A percentile compares a stretch with the other conserved stretches of the same genome.
These are phyloP conservation scores for Gamsiella multidivaricata DNA, from an alignment of 192 early-diverging fungal genomes.

Conservation along the genomic window DNA sequence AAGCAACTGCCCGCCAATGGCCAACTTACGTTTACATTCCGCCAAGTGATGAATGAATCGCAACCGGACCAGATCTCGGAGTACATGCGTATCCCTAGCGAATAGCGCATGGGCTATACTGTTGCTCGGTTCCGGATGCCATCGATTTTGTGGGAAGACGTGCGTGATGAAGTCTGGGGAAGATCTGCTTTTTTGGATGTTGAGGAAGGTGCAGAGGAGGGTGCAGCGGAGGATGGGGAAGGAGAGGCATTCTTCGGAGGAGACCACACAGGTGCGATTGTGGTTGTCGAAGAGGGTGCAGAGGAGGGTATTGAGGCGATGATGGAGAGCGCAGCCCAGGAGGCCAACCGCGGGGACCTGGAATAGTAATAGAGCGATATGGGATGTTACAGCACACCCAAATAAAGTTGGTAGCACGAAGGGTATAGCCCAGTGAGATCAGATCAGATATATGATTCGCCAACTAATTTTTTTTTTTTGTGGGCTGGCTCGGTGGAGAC, in stretches of 20 bases:
- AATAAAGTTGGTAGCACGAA: too few species aligned
- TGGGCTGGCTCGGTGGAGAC: too few species aligned
- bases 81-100: slow-evolving; percentile 37
- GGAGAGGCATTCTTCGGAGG: slow-evolving; percentile 1
- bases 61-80: slow-evolving; percentile 24
- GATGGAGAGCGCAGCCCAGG: slow-evolving; percentile 3
- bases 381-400: neutral
- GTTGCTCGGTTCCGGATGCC: slow-evolving; percentile 43
- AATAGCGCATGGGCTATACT: slow-evolving; percentile 44
- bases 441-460: too few species aligned
- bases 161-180: slow-evolving; percentile 34
- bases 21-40: slow-evolving; percentile 38
- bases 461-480: too few species aligned
- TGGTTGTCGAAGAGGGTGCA: neutral
- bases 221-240: neutral
- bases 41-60: slow-evolving; percentile 34
- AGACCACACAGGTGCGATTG: neutral
- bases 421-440: too few species aligned
- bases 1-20: slow-evolving; percentile 38
- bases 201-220: slow-evolving; percentile 12
- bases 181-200: neutral
- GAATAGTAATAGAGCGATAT: neutral
- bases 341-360: slow-evolving; percentile 8
- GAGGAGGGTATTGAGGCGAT: neutral
- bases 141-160: slow-evolving; percentile 46